Evolutionary conservation across 306 rosid species (phyloP).

Genomic region (Benincasa hispida): DNA sequence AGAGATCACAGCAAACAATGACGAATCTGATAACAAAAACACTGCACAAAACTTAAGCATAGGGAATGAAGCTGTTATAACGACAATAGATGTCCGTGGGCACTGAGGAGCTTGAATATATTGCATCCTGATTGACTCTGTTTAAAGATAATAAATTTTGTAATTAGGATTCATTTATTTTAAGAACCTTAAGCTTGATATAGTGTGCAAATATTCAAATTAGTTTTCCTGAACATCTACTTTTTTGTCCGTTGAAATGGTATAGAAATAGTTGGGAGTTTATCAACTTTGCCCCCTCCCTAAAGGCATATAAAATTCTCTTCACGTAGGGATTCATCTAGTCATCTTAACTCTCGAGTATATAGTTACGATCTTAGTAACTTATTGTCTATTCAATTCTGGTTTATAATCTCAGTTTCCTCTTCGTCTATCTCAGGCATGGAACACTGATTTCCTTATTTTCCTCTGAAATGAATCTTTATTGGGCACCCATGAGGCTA

Average conservation of each 20-base stretch:
- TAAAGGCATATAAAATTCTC: neutral
- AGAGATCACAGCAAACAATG: neutral
- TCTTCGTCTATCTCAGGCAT: neutral
- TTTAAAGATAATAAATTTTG: conserved; percentile 11
- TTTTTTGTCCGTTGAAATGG: neutral
- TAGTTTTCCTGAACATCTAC: neutral
- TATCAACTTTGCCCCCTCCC: neutral
- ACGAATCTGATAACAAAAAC: conserved; percentile 4
- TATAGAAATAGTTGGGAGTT: neutral
- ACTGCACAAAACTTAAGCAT: conserved; percentile 21
- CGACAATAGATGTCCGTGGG: conserved; percentile 22
- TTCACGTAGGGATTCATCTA: neutral
- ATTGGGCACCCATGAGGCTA: neutral
- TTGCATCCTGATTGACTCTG: neutral
- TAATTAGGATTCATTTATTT: neutral
- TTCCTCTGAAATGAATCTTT: neutral
- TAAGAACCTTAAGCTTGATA: neutral
- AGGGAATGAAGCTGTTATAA: conserved; percentile 42
- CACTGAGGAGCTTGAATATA: conserved; percentile 6
- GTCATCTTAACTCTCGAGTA: neutral
- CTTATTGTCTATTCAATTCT: neutral
- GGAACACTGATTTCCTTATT: neutral
- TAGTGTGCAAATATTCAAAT: neutral
- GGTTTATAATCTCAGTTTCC: neutral
- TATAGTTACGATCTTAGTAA: neutral